These are phyloP conservation scores for Fusarium graminum DNA, from an alignment of 2,329 filamentous ascomycete species.

Conservation along the genomic window DNA sequence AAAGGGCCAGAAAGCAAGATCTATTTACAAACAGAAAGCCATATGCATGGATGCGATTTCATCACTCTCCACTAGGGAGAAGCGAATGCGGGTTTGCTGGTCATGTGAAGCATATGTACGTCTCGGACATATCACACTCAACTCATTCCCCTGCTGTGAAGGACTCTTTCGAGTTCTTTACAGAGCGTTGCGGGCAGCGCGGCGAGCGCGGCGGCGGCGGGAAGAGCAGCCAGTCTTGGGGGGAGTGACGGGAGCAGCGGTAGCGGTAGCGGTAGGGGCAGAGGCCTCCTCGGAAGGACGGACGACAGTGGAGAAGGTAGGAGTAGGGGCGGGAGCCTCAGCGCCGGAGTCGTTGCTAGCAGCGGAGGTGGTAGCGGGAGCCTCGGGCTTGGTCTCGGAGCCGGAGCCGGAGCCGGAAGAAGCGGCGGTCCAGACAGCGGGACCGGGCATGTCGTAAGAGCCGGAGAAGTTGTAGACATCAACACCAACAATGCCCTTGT, in stretches of 20 bases:
- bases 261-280: constrained; percentile 28
- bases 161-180: constrained; percentile 37
- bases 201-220: constrained; percentile 43
- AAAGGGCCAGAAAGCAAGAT: constrained; percentile 37
- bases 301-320: constrained; percentile 45
- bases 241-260: constrained; percentile 23
- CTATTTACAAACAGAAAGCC: constrained; percentile 49
- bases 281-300: constrained; percentile 30
- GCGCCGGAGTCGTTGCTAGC: constrained; percentile 3
- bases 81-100: constrained; percentile 22
- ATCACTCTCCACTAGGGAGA: constrained; percentile 38
- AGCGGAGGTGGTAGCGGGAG: constrained; percentile 7
- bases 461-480: constrained; percentile 65
- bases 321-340: constrained; percentile 33
- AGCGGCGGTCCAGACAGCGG: constrained; percentile 49
- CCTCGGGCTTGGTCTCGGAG: constrained; percentile 2
- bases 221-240: constrained; percentile 44
- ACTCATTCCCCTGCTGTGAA: background rate
- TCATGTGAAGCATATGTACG: constrained; percentile 14
- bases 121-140: constrained; percentile 28
- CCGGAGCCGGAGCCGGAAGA: constrained; percentile 36
- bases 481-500: constrained; percentile 67
- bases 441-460: constrained; percentile 55
- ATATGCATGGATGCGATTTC: constrained; percentile 38
- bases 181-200: constrained; percentile 39